Conservation (phyloP, 148 eudicot species). For the Vaccinium myrtillus region DNA sequence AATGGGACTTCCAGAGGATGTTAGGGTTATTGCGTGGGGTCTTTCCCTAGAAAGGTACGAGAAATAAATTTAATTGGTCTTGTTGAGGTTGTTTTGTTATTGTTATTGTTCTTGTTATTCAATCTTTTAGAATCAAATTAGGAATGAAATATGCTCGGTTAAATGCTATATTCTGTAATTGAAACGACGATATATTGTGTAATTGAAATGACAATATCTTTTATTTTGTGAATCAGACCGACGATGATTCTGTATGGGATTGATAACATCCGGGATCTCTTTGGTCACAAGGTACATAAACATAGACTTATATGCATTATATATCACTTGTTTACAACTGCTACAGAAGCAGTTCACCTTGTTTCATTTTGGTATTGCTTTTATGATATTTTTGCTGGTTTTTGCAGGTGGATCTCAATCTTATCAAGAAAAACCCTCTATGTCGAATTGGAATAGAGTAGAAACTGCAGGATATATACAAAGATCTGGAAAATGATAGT, state of each 20-base stretch:
- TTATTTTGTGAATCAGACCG: slow-evolving; percentile 44
- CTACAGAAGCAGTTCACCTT: not conserved
- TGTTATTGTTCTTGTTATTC: slow-evolving; percentile 3
- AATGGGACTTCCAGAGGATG: slow-evolving; percentile 98
- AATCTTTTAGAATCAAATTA: not conserved
- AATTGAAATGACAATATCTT: not conserved
- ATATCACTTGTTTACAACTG: not conserved
- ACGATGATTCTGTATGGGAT: slow-evolving; percentile 84
- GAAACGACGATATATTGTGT: not conserved
- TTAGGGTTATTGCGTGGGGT: slow-evolving; percentile 95
- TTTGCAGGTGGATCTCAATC: slow-evolving; percentile 73
- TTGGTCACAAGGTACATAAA: slow-evolving; percentile 79
- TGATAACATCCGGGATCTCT: slow-evolving; percentile 86
- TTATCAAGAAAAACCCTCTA: slow-evolving; percentile 70
- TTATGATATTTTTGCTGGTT: not conserved
- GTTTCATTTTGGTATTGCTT: not conserved
- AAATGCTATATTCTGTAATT: not conserved
- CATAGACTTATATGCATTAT: not conserved
- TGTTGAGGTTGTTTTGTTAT: not conserved
- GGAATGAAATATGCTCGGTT: not conserved
- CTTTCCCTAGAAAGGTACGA: slow-evolving; percentile 86
- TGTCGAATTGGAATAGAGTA: slow-evolving; percentile 66
- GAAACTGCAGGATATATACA: not conserved
- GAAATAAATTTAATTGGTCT: not conserved
- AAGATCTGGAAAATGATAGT: too few species aligned